These are phyloP conservation scores for Kickxella alabastrina DNA, from an alignment of 192 early-diverging fungal species.

Conservation along the genomic window DNA sequence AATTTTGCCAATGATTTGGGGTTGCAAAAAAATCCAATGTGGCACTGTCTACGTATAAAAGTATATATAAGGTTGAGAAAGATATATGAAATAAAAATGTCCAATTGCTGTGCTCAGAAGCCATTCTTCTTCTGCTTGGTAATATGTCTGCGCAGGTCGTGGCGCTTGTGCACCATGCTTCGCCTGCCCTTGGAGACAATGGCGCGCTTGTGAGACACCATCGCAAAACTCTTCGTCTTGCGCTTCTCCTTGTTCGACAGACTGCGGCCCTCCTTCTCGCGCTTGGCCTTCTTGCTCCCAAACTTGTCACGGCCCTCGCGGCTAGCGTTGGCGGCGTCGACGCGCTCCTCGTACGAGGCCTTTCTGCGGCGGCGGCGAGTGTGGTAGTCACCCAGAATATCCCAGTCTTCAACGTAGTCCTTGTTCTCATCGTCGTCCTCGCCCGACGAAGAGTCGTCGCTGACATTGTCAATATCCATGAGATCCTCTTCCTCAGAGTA, in stretches of 20 bases:
- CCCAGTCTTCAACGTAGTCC: conserved; percentile 36
- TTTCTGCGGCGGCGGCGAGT: conserved; percentile 55
- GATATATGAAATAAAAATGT: too few species aligned
- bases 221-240: conserved; percentile 90
- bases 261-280: conserved; percentile 61
- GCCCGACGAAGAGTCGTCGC: conserved; percentile 3
- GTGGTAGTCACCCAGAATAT: conserved; percentile 53
- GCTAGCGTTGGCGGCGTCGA: conserved; percentile 81
- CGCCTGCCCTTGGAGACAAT: conserved; percentile 69
- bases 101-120: conserved; percentile 10
- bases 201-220: conserved; percentile 91
- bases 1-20: too few species aligned
- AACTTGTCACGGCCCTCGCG: conserved; percentile 91
- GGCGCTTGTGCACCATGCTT: conserved; percentile 73
- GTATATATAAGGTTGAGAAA: too few species aligned
- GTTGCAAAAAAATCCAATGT: too few species aligned
- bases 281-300: conserved; percentile 83
- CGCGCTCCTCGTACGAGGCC: conserved; percentile 86
- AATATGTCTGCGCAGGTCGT: conserved; percentile 42
- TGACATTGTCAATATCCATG: not conserved
- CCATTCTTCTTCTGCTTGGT: conserved; percentile 47
- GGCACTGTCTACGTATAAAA: too few species aligned
- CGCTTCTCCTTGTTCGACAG: conserved; percentile 91
- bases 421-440: conserved; percentile 20
- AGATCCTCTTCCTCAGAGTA: conserved; percentile 6